Conservation (phyloP, 495 filamentous ascomycete species). For the Aspergillus kassunensis region DNA sequence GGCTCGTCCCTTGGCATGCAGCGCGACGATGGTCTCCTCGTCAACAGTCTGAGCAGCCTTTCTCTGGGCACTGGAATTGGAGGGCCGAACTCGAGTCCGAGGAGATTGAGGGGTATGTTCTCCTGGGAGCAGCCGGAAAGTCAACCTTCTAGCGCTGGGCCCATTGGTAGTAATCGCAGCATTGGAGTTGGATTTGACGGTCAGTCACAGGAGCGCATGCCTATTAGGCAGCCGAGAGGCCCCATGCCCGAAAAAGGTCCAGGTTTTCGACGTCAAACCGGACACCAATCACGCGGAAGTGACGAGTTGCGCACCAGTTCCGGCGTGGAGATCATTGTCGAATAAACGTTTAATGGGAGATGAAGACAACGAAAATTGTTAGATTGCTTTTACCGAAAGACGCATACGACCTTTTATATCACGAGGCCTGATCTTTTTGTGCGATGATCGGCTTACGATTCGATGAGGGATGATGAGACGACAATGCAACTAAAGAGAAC, state of each 20-base stretch:
- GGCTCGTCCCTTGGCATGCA: constrained; percentile 54
- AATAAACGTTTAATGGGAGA: constrained; percentile 37
- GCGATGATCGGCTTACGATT: constrained; percentile 50
- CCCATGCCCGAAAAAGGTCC: constrained; percentile 71
- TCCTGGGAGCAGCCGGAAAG: constrained; percentile 59
- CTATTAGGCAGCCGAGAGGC: constrained; percentile 78
- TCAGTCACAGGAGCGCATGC: constrained; percentile 61
- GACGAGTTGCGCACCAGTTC: constrained; percentile 65
- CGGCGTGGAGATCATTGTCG: constrained; percentile 55
- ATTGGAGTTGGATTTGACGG: constrained; percentile 62
- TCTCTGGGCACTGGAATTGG: constrained; percentile 60
- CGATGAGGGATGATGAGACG: constrained; percentile 57
- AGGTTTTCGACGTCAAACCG: constrained; percentile 75
- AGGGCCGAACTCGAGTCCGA: constrained; percentile 52
- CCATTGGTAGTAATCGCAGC: constrained; percentile 84
- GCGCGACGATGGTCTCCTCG: constrained; percentile 62
- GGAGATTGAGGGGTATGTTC: constrained; percentile 60
- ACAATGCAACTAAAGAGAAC: constrained; percentile 36
- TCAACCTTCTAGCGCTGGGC: constrained; percentile 56
- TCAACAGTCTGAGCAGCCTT: constrained; percentile 64
- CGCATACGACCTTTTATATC: constrained; percentile 46
- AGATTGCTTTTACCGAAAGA: constrained; percentile 45
- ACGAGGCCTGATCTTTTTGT: constrained; percentile 42
- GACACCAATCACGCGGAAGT: constrained; percentile 76
- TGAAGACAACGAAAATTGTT: constrained; percentile 32